Conservation (phyloP, 768 basidiomycete genomes). For the Podaxis sp. region DNA sequence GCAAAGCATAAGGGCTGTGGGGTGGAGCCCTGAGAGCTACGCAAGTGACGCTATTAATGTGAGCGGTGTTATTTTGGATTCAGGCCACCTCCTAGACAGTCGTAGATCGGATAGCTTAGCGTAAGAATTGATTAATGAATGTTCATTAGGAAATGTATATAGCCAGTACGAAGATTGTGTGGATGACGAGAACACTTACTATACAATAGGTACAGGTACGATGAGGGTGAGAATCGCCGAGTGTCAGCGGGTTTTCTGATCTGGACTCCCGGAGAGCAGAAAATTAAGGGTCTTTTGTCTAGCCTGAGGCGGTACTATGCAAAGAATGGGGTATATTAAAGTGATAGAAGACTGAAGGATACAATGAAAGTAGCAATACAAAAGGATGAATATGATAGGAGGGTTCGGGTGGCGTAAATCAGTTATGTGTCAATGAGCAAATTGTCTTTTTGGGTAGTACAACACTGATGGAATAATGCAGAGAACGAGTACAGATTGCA, state of each 20-base stretch:
- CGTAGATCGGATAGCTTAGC: background rate
- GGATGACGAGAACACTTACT: background rate
- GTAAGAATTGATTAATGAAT: constrained; percentile 2
- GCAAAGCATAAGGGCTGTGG: background rate
- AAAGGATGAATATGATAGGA: background rate
- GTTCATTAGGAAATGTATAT: background rate
- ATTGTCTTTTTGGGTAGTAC: background rate
- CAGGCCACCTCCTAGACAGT: background rate
- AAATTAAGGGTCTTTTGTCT: background rate
- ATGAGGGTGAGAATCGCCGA: background rate
- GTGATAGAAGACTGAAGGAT: constrained; percentile 2
- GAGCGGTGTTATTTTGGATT: background rate
- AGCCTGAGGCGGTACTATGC: background rate
- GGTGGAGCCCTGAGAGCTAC: background rate
- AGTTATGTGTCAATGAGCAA: background rate
- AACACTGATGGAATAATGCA: constrained; percentile 1
- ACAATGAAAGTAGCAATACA: constrained; percentile 6
- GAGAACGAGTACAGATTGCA: background rate
- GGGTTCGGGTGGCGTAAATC: background rate
- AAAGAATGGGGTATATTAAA: background rate
- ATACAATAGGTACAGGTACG: background rate
- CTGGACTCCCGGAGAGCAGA: background rate
- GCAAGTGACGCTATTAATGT: background rate
- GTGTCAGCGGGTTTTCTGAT: background rate
- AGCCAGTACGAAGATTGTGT: background rate